Base-by-base conservation (phyloP, 805 yeast species). In the Candida ipomoeae region DNA sequence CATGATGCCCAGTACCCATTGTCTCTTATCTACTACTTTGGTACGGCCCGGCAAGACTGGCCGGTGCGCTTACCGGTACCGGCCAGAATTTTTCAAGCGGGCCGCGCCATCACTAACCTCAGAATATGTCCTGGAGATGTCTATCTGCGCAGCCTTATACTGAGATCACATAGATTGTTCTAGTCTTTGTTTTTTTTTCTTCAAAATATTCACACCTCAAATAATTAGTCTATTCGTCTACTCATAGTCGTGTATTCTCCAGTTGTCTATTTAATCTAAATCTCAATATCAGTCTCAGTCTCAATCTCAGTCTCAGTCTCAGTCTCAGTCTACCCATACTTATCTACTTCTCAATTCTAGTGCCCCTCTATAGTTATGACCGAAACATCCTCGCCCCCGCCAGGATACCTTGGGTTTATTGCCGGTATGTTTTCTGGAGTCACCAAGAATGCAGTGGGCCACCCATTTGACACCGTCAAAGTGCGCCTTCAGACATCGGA, bases 401-500 rank as follows among this genome's bases (percentile, higher is more conserved):
- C 84, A 10, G 66, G 62, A 50, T 81, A 79, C 56, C 77, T 84
- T 52, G 96, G 96, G 18, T 90, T 89, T 62, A 79, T 89, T 20
- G 96, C 96, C 2, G 97, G 97, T 6, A 82, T 87, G 61, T 87
- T 87, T 62, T 84, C 92, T 0, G 97, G 97, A 20, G 81, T 88
- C 21, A 85, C 88, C 60, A 90, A 90, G 64, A 87, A 90, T 58
- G 83, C 85, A 0, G 96, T 90, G 8, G 97, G 97, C 2, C 97
- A 89, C 66, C 96, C 97, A 10, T 88, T 90, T 58, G 97, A 90
- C 65, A 87, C 96, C 1, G 83, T 90, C 55, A 89, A 89, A 62
- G 96, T 89, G 15, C 74, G 97, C 48, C 71, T 89, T 48, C 97
- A 89, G 61, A 83, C 89, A 7, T 77, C 80, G 1, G 62, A 61